Conservation (phyloP, 2,329 filamentous ascomycete genomes). For the Sphaceloma murrayae region DNA sequence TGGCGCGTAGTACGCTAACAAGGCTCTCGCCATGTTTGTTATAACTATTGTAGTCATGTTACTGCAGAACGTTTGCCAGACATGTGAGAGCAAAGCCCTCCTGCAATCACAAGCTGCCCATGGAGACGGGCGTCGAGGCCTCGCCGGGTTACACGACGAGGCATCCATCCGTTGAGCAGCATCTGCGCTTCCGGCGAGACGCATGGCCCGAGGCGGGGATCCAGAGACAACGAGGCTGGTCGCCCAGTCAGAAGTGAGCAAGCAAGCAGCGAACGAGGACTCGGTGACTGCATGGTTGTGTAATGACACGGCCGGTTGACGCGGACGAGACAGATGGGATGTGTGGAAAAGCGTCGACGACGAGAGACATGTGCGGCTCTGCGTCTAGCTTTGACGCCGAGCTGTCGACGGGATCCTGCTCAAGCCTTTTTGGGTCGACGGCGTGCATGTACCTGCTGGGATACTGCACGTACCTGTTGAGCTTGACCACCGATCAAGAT, state of each 20-base stretch:
- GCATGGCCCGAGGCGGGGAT: conserved; percentile 9
- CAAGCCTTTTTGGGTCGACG: conserved; percentile 13
- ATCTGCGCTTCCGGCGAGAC: conserved; percentile 7
- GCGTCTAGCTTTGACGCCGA: conserved; percentile 4
- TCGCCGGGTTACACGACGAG: no score
- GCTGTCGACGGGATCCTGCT: background rate
- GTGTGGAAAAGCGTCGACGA: no score
- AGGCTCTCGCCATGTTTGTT: background rate
- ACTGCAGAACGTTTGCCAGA: conserved; percentile 5
- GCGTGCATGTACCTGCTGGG: conserved; percentile 6
- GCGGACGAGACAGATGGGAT: background rate
- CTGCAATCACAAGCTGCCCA: conserved; percentile 10
- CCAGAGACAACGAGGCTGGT: background rate
- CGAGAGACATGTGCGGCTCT: conserved; percentile 7
- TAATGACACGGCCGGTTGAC: conserved; percentile 5
- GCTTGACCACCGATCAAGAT: conserved; percentile 12
- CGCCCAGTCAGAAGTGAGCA: conserved; percentile 6
- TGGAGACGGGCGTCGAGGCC: no score
- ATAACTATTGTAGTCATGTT: no score
- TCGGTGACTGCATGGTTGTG: conserved; percentile 4
- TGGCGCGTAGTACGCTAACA: background rate
- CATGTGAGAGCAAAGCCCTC: conserved; percentile 2
- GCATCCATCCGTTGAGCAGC: conserved; percentile 5
- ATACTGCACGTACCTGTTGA: conserved; percentile 14
- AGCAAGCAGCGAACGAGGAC: background rate